Conservation (phyloP, 2,329 filamentous ascomycete genomes). For the Sclerotinia spermophila region DNA sequence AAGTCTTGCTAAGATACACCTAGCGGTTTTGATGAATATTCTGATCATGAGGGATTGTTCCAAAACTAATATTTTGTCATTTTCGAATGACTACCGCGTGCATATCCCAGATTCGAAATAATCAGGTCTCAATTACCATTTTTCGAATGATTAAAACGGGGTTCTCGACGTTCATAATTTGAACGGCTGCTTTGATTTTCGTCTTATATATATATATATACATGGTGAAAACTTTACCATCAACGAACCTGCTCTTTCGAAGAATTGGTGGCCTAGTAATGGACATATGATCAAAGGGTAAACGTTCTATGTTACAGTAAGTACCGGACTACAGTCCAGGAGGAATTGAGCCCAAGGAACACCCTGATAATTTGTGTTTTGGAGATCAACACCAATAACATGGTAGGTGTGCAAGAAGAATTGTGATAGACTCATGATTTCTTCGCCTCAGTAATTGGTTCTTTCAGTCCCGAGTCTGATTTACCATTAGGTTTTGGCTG, state of each 20-base stretch:
- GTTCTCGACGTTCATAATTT: background rate
- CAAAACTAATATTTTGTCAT: background rate
- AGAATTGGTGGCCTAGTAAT: background rate
- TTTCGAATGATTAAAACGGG: background rate
- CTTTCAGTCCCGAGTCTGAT: background rate
- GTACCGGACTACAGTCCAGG: background rate
- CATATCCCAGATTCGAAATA: background rate
- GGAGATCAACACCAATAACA: background rate
- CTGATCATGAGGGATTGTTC: background rate
- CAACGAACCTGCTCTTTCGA: background rate
- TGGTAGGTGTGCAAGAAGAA: background rate
- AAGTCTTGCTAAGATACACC: background rate
- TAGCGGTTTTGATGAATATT: background rate
- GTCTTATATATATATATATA: background rate
- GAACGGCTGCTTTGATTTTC: background rate
- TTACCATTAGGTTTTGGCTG: background rate
- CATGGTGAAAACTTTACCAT: background rate
- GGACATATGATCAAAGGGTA: background rate
- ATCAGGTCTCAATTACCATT: background rate
- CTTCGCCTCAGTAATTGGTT: background rate
- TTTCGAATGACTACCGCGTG: background rate
- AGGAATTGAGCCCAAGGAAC: background rate
- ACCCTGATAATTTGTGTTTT: background rate
- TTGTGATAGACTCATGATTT: background rate
- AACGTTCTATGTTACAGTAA: constrained; percentile 1